phyloP scores from a whole-genome alignment of 1,284 basidiomycete genomes.

The Psilocybe mexicana region DNA sequence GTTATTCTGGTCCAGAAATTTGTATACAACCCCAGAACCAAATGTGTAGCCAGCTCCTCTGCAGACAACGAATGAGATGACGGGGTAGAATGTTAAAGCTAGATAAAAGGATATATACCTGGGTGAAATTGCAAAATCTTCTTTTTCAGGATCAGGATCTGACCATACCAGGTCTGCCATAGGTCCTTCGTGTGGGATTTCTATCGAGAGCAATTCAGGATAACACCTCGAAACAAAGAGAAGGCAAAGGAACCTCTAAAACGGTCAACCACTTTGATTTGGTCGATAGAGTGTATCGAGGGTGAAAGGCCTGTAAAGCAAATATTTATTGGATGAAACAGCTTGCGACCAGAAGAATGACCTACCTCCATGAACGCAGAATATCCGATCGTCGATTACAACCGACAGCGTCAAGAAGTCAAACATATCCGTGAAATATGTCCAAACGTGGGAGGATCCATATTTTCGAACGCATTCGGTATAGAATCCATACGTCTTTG shows the following conservation, averaged over 20 bases:
- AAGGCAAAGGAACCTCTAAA: constrained; percentile 73
- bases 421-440: constrained; percentile 99
- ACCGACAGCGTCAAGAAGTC: constrained; percentile 97
- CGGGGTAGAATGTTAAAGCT: constrained; percentile 14
- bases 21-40: constrained; percentile 97
- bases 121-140: constrained; percentile 98
- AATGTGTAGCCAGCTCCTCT: constrained; percentile 99
- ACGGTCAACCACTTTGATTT: constrained; percentile 98
- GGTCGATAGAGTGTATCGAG: constrained; percentile 98
- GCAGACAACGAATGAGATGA: constrained; percentile 24
- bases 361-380: constrained; percentile 95
- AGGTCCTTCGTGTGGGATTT: constrained; percentile 99
- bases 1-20: constrained; percentile 91
- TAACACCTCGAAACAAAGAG: constrained; percentile 14
- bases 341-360: constrained; percentile 20
- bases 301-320: constrained; percentile 79
- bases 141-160: constrained; percentile 98
- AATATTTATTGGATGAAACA: neutral
- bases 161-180: constrained; percentile 99
- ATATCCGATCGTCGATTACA: constrained; percentile 98
- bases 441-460: constrained; percentile 95
- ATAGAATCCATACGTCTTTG: constrained; percentile 98
- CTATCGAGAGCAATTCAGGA: constrained; percentile 40
- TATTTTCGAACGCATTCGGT: constrained; percentile 98
- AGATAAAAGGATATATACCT: constrained; percentile 55